A percentile compares a stretch with the other conserved stretches of the same genome.
These are phyloP conservation scores for Sphaerostilbella broomeana DNA, from an alignment of 2,329 filamentous ascomycete genomes.

Conservation along the genomic window DNA sequence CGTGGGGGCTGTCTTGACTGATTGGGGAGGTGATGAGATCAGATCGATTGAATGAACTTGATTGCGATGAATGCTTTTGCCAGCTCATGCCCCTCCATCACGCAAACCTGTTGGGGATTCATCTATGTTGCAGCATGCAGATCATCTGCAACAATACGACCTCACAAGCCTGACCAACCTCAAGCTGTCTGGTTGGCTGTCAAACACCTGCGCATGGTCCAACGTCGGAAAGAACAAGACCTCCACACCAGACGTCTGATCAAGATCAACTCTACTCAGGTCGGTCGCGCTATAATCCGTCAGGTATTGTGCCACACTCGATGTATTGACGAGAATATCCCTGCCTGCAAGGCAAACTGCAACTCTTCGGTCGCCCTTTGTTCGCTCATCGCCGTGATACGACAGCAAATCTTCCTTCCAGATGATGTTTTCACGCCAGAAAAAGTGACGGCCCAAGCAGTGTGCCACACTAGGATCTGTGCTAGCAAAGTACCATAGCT, in stretches of 20 bases:
- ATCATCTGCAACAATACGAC: slow-evolving; percentile 20
- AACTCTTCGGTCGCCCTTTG: slow-evolving; percentile 31
- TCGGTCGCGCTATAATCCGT: slow-evolving; percentile 1
- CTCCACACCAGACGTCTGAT: slow-evolving; percentile 35
- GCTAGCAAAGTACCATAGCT: slow-evolving; percentile 64
- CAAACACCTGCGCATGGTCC: slow-evolving; percentile 60
- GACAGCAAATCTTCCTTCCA: slow-evolving; percentile 59
- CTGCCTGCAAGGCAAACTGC: slow-evolving; percentile 53
- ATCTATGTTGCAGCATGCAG: slow-evolving; percentile 4
- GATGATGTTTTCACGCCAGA: slow-evolving; percentile 64
- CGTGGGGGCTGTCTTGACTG: slow-evolving; percentile 54
- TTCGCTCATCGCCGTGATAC: slow-evolving; percentile 12
- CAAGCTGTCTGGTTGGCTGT: slow-evolving; percentile 25
- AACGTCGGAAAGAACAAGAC: slow-evolving; percentile 54
- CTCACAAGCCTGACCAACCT: slow-evolving; percentile 26
- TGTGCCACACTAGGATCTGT: slow-evolving; percentile 61
- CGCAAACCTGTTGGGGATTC: slow-evolving; percentile 1
- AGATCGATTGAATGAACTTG: slow-evolving; percentile 13
- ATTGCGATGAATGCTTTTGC: slow-evolving; percentile 4
- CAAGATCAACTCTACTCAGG: slow-evolving; percentile 2
- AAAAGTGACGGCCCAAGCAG: slow-evolving; percentile 59
- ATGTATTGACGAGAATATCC: slow-evolving; percentile 60
- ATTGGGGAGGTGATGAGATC: slow-evolving; percentile 50
- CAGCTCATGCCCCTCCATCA: slow-evolving; percentile 1
- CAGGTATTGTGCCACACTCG: slow-evolving; percentile 52